These are phyloP conservation scores for Septoria petroselini DNA, from an alignment of 2,329 filamentous ascomycete species.

Conservation along the genomic window DNA sequence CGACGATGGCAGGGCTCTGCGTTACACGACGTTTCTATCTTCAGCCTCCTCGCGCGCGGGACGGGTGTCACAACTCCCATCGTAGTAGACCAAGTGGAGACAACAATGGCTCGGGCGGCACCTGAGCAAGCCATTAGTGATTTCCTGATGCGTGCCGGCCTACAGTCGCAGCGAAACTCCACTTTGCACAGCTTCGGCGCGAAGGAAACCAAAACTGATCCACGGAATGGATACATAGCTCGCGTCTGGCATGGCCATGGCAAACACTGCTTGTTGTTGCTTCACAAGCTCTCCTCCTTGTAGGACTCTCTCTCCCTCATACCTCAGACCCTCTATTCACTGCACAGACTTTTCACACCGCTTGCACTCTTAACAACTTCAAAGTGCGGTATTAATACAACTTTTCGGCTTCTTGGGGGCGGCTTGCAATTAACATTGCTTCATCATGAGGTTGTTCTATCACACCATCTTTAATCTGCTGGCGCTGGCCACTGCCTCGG, in stretches of 20 bases:
- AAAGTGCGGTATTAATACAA: not conserved
- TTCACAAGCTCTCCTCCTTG: not conserved
- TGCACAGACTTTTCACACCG: not conserved
- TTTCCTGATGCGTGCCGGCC: conserved; percentile 15
- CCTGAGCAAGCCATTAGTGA: not conserved
- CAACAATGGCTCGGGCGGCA: conserved; percentile 1
- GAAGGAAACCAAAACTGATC: conserved; percentile 1
- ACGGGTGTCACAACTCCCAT: conserved; percentile 13
- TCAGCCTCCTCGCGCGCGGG: conserved; percentile 15
- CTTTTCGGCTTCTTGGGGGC: not conserved
- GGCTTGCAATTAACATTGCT: not conserved
- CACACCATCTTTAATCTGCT: conserved; percentile 19
- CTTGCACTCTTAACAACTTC: conserved; percentile 1
- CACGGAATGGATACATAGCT: conserved; percentile 10
- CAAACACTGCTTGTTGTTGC: conserved; percentile 10
- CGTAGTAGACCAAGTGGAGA: conserved; percentile 1
- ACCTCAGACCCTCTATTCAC: conserved; percentile 11
- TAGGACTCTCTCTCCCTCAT: conserved; percentile 7
- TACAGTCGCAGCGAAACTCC: not conserved
- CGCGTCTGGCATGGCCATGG: conserved; percentile 10
- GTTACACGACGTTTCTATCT: conserved; percentile 17
- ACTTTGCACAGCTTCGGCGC: too few relatives aligned
- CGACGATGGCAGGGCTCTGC: not conserved
- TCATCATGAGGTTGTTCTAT: conserved; percentile 19
- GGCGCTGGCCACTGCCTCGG: conserved; percentile 20